Evolutionary conservation across 2,329 filamentous ascomycete genomes (phyloP).

Genomic region (Apiospora saccharicola): DNA sequence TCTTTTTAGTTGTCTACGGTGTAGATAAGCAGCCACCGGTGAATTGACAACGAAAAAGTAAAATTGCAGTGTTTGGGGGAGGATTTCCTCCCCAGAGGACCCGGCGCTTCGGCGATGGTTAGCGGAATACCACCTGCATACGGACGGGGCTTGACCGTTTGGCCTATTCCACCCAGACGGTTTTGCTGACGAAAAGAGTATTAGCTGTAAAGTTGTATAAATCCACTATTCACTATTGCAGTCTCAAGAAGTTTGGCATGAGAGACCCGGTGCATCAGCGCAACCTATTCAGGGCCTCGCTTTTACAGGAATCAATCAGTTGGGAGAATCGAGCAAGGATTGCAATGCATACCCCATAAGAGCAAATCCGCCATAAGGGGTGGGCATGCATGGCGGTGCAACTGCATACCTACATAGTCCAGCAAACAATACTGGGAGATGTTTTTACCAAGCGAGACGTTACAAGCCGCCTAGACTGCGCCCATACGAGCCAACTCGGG

Average conservation of each 20-base stretch:
- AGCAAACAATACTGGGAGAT: background rate
- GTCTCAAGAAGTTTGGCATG: background rate
- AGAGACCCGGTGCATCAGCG: background rate
- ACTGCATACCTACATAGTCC: background rate
- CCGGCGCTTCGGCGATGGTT: background rate
- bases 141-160: background rate
- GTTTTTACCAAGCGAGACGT: background rate
- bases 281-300: background rate
- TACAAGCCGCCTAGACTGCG: background rate
- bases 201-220: background rate
- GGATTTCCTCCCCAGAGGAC: background rate
- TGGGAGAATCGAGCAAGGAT: background rate
- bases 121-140: background rate
- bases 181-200: background rate
- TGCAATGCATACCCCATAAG: too few relatives aligned
- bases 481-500: background rate
- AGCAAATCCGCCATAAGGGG: background rate
- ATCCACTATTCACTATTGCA: background rate
- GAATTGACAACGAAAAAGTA: background rate
- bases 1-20: background rate
- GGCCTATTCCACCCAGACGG: background rate
- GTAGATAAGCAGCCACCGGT: background rate
- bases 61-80: background rate
- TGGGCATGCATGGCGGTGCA: background rate
- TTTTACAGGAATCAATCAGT: background rate